Percentiles rank a stretch among this genome's conserved stretches.
Evolutionary conservation across 2,329 filamentous ascomycete genomes (phyloP).

Genomic region (Mariannaea sp.): DNA sequence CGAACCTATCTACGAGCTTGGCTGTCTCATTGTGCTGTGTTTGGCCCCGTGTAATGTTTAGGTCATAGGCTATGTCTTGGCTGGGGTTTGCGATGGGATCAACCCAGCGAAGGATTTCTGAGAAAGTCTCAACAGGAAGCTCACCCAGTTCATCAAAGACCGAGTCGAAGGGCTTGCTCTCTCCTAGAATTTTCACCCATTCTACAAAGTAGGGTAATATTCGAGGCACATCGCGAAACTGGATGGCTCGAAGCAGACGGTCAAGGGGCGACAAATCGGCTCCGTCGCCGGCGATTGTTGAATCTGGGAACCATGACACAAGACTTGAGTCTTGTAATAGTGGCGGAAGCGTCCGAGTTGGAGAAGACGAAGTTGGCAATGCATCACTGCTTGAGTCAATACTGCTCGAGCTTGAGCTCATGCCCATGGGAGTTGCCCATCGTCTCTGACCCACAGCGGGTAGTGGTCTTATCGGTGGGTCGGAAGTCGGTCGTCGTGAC

Average conservation of each 20-base stretch:
- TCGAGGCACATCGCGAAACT: constrained; percentile 32
- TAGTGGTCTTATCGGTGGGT: constrained; percentile 32
- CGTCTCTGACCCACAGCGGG: constrained; percentile 33
- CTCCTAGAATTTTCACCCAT: constrained; percentile 28
- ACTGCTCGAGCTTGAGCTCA: too few species aligned
- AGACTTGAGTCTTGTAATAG: background rate
- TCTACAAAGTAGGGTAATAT: constrained; percentile 35
- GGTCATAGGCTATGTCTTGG: constrained; percentile 53
- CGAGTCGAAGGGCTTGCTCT: constrained; percentile 24
- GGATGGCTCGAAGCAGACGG: constrained; percentile 41
- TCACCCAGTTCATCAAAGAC: constrained; percentile 40
- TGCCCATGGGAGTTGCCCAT: constrained; percentile 33
- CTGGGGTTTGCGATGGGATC: constrained; percentile 59
- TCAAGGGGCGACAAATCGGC: constrained; percentile 27
- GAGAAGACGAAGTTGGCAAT: too few species aligned
- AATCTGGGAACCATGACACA: constrained; percentile 8
- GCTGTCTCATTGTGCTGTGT: constrained; percentile 46
- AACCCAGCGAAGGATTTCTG: constrained; percentile 65
- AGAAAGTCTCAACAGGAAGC: constrained; percentile 62
- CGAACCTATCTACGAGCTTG: constrained; percentile 48
- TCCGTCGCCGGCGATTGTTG: background rate
- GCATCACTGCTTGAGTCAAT: too few species aligned
- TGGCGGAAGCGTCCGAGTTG: constrained; percentile 7
- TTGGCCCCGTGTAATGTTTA: constrained; percentile 47
- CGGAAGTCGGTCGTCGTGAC: constrained; percentile 30